Base-by-base conservation (phyloP, 2,329 filamentous ascomycete genomes). In the Dactylellina leptospora region DNA sequence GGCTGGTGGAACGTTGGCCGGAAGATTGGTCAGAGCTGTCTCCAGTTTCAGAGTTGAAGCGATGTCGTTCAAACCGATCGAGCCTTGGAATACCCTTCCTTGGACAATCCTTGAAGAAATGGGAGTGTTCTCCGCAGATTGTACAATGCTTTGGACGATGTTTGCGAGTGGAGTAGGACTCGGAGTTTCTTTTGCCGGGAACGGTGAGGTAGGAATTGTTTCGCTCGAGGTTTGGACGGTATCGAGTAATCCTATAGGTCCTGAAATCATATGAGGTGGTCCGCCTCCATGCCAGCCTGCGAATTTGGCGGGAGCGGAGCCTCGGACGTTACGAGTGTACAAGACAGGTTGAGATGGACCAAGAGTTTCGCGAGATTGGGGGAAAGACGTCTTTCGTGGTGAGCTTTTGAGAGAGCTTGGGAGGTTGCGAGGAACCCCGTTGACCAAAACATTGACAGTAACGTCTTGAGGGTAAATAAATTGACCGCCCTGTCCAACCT, bases 401-500 rank as follows among this genome's bases (percentile, higher is more conserved):
- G 45, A 36, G 11, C 45, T 40, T n/a, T 55, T 50, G 27, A 55
- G 18, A 22, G 47, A 22, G 13, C 68, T 72, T n/a, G 68, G 68
- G 40, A 72, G 64, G 10, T n/a, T 58, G 16, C 59, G 59, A 36
- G 68, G 45, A 2, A 72, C 68, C 4, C 68, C 68, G 22, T 72
- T 72, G 4, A 72, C 38, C 20, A 54, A 47, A 11, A 72, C 18
- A 1, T 58, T 54, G 2, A 48, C 60, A 5, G 48, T 64, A 16
- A 18, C 8, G 6, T 54, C 13, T 20, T 53, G 44, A 10, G 20
- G 11, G 25, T n/a, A n/a, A n/a, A n/a, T n/a, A n/a, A n/a, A n/a
- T n/a, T n/a, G n/a, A n/a, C n/a, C n/a, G n/a, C n/a, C n/a, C n/a
- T n/a, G n/a, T n/a, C n/a, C n/a, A n/a, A n/a, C n/a, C n/a, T n/a